A percentile compares a stretch with the other conserved stretches of the same genome.
Conservation (phyloP, 345 rosid species). For the Bruguiera gymnorhiza region DNA sequence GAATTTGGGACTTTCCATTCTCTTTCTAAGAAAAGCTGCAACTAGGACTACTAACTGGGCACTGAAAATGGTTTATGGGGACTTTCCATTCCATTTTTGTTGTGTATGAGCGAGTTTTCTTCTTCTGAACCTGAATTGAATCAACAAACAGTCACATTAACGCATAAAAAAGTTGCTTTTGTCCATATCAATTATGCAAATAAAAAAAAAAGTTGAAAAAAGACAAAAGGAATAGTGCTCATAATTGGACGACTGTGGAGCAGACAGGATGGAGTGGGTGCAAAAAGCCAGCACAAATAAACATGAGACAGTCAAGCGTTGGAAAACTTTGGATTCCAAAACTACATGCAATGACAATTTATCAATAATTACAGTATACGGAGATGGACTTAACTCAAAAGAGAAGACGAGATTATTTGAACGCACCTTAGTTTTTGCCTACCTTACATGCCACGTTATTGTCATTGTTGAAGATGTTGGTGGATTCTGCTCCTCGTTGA, state of each 20-base stretch:
- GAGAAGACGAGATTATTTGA: too few relatives aligned
- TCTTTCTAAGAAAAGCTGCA: not conserved
- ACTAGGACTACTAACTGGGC: too few relatives aligned
- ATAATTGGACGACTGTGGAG: too few relatives aligned
- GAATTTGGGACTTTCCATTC: not conserved
- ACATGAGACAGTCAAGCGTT: conserved; percentile 6
- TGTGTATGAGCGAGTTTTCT: not conserved
- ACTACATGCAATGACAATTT: conserved; percentile 5
- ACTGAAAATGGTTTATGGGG: too few relatives aligned
- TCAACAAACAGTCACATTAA: not conserved
- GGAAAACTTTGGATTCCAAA: conserved; percentile 45
- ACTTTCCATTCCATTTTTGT: too few relatives aligned
- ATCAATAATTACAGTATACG: not conserved
- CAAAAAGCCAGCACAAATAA: not conserved
- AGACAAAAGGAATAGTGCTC: not conserved
- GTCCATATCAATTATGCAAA: not conserved
- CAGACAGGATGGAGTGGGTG: too few relatives aligned
- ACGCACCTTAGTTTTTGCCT: not conserved
- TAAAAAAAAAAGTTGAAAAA: not conserved
- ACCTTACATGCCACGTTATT: conserved; percentile 40
- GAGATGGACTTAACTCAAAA: not conserved
- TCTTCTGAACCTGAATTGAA: not conserved
- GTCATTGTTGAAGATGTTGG: conserved; percentile 25
- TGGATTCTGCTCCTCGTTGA: conserved; percentile 29
- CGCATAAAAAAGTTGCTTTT: too few relatives aligned